Base-by-base conservation (phyloP, 2,329 filamentous ascomycete genomes). In the Colletotrichum gigasporum region DNA sequence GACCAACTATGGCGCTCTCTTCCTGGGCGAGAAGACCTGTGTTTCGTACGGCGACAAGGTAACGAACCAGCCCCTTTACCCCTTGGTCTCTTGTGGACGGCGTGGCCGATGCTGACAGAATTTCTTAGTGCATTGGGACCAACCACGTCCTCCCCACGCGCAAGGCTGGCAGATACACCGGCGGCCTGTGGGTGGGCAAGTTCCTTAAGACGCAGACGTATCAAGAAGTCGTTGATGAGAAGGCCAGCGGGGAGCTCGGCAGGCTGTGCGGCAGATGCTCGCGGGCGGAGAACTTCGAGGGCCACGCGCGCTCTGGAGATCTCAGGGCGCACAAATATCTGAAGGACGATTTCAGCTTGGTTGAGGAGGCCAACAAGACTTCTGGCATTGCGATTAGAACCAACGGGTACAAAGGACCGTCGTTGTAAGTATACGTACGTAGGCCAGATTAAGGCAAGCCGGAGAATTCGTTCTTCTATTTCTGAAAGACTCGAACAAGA, bases 181-280 rank as follows among this genome's bases (percentile, higher is more conserved):
- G 83, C 2, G 83, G 83, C 2, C 74, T 85, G 3, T 85, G 83
- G 83, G 83, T 85, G 2, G 83, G 83, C n/a, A 85, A 85, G 69
- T 85, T 77, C 66, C 72, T 85, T 14, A 76, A 78, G 32, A 86
- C 83, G 0, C 74, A 78, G n/a, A 85, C 84, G 0, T 86, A 85
- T 67, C 83, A 85, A 67, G 82, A 85, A 63, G 82, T 86, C 0
- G 73, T 70, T 1, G 72, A 72, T 4, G 70, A 74, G 3, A 70
- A 80, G 51, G 80, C 78, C 11, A 84, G 82, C 69, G 83, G 80
- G 0, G 72, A 83, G 63, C 73, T 86, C 4, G 84, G 83, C 0
- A 69, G 74, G 4, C 71, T 86, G 1, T 85, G 84, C 67, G 83
- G 80, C 1, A 72, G 83, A 2, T 78, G 80, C 14, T 80, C 84